These are phyloP conservation scores for Microdochium nivale DNA, from an alignment of 2,329 filamentous ascomycete genomes.

Conservation along the genomic window DNA sequence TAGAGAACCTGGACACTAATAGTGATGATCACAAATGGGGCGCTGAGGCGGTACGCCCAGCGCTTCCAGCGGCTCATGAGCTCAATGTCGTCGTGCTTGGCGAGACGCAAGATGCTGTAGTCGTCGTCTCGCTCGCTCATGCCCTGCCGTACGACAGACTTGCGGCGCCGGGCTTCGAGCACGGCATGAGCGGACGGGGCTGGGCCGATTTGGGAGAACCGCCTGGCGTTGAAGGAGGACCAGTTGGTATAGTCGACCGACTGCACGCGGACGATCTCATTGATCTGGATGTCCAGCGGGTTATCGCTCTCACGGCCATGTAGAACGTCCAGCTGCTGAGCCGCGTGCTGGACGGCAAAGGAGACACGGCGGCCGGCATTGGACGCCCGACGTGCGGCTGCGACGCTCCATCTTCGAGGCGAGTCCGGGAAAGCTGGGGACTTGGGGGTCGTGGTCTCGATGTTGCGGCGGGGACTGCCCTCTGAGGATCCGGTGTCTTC, in stretches of 20 bases:
- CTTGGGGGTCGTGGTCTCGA: not conserved
- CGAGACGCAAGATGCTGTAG: constrained; percentile 2
- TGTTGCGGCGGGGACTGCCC: not conserved
- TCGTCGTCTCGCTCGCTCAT: constrained; percentile 4
- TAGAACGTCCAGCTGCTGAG: not conserved
- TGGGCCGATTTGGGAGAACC: not conserved
- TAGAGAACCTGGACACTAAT: constrained; percentile 2
- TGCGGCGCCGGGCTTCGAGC: not conserved
- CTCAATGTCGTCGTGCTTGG: constrained; percentile 4
- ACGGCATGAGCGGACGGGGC: not conserved
- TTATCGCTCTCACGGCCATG: not conserved
- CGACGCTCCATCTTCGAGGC: not conserved
- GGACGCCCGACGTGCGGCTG: not conserved
- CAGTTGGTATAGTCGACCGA: constrained; percentile 1
- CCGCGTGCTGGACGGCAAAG: not conserved
- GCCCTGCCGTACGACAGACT: constrained; percentile 1
- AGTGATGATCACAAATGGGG: not conserved
- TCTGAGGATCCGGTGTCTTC: not conserved
- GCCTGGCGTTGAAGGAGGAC: constrained; percentile 2
- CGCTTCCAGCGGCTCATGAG: constrained; percentile 3
- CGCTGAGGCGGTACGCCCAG: constrained; percentile 4
- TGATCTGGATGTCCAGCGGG: constrained; percentile 1
- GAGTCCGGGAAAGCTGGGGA: not conserved
- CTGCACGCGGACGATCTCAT: constrained; percentile 1
- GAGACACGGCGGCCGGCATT: not conserved